Evolutionary conservation across 768 basidiomycete species (phyloP).

Genomic region (Sistotremastrum niveocremeum): DNA sequence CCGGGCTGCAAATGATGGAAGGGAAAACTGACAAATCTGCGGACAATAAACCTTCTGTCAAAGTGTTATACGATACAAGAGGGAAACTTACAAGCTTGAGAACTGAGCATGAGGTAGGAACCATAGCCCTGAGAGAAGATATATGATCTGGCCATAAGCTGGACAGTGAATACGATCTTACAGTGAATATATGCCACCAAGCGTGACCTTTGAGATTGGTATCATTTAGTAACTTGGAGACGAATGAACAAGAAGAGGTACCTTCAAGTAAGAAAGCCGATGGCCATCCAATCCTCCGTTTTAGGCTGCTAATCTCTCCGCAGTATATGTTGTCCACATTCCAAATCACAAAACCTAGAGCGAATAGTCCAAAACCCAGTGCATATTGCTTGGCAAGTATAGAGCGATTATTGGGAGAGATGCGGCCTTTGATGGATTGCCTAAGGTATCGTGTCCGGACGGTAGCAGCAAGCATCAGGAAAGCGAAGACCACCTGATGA

Average conservation of each 20-base stretch:
- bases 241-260: conserved; percentile 7
- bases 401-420: conserved; percentile 29
- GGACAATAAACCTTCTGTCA: too few relatives aligned
- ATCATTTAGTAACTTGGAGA: background rate
- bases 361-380: conserved; percentile 42
- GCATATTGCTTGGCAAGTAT: conserved; percentile 33
- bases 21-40: too few relatives aligned
- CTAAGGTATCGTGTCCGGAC: conserved; percentile 37
- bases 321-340: conserved; percentile 76
- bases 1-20: too few relatives aligned
- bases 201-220: conserved; percentile 32
- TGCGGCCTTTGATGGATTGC: conserved; percentile 25
- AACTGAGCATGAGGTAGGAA: too few relatives aligned
- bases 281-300: conserved; percentile 47
- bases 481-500: conserved; percentile 63
- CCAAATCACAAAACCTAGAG: conserved; percentile 59
- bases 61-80: too few relatives aligned
- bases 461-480: conserved; percentile 34
- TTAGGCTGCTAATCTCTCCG: conserved; percentile 39
- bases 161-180: conserved; percentile 13
- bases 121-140: background rate
- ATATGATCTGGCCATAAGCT: background rate
- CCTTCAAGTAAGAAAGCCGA: conserved; percentile 54
- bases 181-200: conserved; percentile 65
- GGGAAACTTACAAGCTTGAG: too few relatives aligned